Evolutionary conservation across 495 filamentous ascomycete genomes (phyloP).

Genomic region (Tetracladium setigerum): DNA sequence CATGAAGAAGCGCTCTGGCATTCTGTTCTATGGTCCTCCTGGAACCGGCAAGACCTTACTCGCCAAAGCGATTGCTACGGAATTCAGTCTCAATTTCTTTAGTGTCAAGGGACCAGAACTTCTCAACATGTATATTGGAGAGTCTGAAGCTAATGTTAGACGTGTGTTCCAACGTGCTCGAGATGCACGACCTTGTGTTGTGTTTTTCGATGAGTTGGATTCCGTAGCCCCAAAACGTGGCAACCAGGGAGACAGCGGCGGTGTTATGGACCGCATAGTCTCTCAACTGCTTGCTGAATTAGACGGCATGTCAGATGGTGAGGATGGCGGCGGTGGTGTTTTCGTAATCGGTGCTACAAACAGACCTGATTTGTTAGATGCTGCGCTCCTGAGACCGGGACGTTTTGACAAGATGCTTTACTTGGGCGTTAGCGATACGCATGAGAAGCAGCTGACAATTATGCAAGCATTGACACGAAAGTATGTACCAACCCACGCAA

Average conservation of each 20-base stretch:
- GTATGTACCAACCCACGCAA: slow-evolving; percentile 38
- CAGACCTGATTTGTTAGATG: slow-evolving; percentile 86
- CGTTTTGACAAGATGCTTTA: slow-evolving; percentile 99
- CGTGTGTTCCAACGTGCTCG: slow-evolving; percentile 92
- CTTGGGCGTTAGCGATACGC: slow-evolving; percentile 89
- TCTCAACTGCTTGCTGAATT: slow-evolving; percentile 91
- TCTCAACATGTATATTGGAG: slow-evolving; percentile 99
- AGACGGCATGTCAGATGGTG: slow-evolving; percentile 93
- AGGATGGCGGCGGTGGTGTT: slow-evolving; percentile 78
- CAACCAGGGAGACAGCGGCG: slow-evolving; percentile 95
- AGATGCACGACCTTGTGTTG: slow-evolving; percentile 93
- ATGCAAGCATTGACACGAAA: slow-evolving; percentile 91
- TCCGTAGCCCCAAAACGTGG: slow-evolving; percentile 95
- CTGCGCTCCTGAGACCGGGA: slow-evolving; percentile 81
- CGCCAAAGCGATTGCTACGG: slow-evolving; percentile 95
- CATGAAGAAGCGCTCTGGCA: slow-evolving; percentile 97
- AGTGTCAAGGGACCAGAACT: slow-evolving; percentile 95
- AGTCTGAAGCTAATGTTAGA: slow-evolving; percentile 95
- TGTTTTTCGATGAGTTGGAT: slow-evolving; percentile 98
- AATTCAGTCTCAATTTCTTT: slow-evolving; percentile 99
- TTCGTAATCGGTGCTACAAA: slow-evolving; percentile 98
- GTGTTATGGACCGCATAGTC: slow-evolving; percentile 98
- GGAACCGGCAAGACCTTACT: slow-evolving; percentile 96
- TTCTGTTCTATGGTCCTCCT: slow-evolving; percentile 95
- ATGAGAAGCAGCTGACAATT: slow-evolving; percentile 92